Base-by-base conservation (phyloP, 805 yeast species). In the Kockiozyma suomiensis region DNA sequence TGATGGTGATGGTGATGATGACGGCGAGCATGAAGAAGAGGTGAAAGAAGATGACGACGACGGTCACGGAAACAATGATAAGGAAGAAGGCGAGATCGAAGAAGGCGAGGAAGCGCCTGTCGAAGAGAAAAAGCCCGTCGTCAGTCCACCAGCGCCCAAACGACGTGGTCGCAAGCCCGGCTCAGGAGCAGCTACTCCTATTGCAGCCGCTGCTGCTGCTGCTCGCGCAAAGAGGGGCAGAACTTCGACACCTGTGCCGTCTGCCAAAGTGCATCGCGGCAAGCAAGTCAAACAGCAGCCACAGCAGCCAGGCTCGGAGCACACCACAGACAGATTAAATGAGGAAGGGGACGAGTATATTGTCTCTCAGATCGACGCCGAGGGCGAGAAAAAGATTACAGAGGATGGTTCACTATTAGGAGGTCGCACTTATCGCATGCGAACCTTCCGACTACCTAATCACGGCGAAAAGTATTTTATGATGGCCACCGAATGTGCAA, bases 351-450 rank as follows among this genome's bases (percentile, higher is more conserved):
- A 72, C 56, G 79, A 75, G 54, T 76, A 70, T 54, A 69, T 69
- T 41, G 64, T 66, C 6, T 59, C 67, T 2, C 68, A 67, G 33
- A 61, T 65, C 28, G 84, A 81, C 61, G 69, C 72, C n/a, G 67
- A 67, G 21, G 85, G 85, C 21, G 85, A 82, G 54, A 58, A 67
- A 25, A 81, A 82, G 58, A 70, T 82, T 2, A 70, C 76, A 6
- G 64, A 65, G 10, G 72, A 73, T 53, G 84, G 84, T 0, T 65
- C 66, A 45, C 62, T 79, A 12, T 48, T 67, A 15, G 79, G 75
- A 25, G 79, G 75, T 4, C 71, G 82, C 40, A 71, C 73, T 49
- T 81, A 70, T 58, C 48, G 76, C 13, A 73, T 80, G 50, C 69
- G 73, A 15, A 74, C 78, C 0, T 81, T 81, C 62, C 73, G 72